A percentile compares a stretch with the other conserved stretches of the same genome.
phyloP scores from a whole-genome alignment of 2,329 filamentous ascomycete species.

The Exophiala calicioides region DNA sequence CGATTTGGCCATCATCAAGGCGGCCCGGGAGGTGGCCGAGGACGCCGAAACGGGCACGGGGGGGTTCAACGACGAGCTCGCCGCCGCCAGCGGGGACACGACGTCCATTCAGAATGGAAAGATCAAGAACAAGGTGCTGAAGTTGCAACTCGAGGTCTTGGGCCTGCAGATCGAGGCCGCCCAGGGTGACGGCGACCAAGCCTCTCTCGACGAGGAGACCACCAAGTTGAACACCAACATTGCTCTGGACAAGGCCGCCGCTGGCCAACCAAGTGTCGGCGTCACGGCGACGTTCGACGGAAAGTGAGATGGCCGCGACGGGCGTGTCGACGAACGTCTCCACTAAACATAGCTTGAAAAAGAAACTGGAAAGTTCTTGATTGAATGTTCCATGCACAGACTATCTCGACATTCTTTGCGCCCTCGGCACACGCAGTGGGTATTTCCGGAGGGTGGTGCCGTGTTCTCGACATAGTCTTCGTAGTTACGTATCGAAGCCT shows the following conservation, averaged over 20 bases:
- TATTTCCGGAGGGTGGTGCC: too few relatives aligned
- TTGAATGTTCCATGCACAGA: too few relatives aligned
- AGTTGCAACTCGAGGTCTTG: constrained; percentile 56
- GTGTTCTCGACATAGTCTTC: too few relatives aligned
- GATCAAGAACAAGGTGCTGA: constrained; percentile 64
- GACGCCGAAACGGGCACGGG: constrained; percentile 48
- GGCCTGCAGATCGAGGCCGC: constrained; percentile 55
- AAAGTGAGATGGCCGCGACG: neutral
- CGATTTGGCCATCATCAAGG: constrained; percentile 55
- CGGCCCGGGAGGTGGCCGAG: constrained; percentile 54
- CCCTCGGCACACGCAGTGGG: too few relatives aligned
- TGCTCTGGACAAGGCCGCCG: constrained; percentile 37
- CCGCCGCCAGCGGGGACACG: constrained; percentile 46
- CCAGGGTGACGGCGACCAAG: constrained; percentile 47
- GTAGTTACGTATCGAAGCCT: too few relatives aligned
- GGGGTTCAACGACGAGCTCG: constrained; percentile 58
- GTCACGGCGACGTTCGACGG: constrained; percentile 19
- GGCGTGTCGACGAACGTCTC: too few relatives aligned
- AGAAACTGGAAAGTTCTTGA: too few relatives aligned
- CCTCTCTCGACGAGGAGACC: constrained; percentile 49
- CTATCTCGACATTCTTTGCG: too few relatives aligned
- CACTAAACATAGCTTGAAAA: neutral
- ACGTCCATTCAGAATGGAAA: constrained; percentile 57
- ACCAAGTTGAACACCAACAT: constrained; percentile 59
- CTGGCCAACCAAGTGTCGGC: constrained; percentile 37